Base-by-base conservation (phyloP, 257 asterid genomes). In the Nicotiana tomentosiformis region DNA sequence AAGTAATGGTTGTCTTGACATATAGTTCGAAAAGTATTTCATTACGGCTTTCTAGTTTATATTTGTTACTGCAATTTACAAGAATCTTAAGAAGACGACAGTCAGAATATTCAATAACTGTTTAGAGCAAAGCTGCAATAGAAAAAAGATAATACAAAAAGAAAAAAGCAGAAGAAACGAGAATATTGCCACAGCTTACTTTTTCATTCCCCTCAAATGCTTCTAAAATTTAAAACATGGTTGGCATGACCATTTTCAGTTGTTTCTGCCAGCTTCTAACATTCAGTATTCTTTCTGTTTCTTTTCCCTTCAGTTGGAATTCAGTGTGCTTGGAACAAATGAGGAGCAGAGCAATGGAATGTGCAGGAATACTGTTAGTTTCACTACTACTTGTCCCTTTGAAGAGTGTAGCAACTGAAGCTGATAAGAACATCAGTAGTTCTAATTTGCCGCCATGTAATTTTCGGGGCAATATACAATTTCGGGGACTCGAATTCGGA, bases 401-500 rank as follows among this genome's bases (percentile, higher is more conserved):
- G 3, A 70, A 43, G 6, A 70, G 35, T 39, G 65, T 6, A 58
- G 65, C 65, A 18, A 58, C 16, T 5, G 23, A 43, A 9, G 4
- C n/a, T 29, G 58, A 11, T 53, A 43, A 43, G 51, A 43, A 43
- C 51, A 53, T 53, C 18, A 4, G 1, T 1, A 14, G 7, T 5
- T 11, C 58, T 53, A 14, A 3, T 10, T 4, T 49, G 37, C 84
- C 91, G 35, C 87, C 87, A 10, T 90, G 96, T 46, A 68, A 88
- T 9, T 88, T 87, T 69, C 96, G 91, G 91, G 5, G 93, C 91
- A 9, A 83, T 89, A 10, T 92, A 88, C 88, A 92, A 92, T 82
- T 92, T 92, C 12, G 93, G 94, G 1, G 94, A 92, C 83, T 88
- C 93, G 0, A 92, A 89, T 82, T 90, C 94, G 1, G 96, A 92